phyloP scores from a whole-genome alignment of 2,329 filamentous ascomycete genomes.

The Alternaria viburni region DNA sequence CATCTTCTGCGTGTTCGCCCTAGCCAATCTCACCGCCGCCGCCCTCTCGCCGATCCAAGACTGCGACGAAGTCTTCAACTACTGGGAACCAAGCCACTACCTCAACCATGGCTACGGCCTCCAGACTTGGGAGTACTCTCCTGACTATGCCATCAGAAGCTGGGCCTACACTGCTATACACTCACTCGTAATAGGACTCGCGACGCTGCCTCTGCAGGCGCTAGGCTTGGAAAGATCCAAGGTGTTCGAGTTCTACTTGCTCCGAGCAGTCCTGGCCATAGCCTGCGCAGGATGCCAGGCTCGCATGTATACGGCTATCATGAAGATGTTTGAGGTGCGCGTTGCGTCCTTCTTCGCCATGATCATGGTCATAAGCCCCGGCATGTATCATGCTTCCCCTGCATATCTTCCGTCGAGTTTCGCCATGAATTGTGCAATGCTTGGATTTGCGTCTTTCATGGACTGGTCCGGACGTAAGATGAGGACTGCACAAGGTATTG shows the following conservation, averaged over 20 bases:
- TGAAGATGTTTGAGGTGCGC: constrained; percentile 76
- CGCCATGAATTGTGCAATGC: constrained; percentile 90
- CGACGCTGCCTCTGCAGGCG: constrained; percentile 58
- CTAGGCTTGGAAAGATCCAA: constrained; percentile 49
- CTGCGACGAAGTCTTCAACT: constrained; percentile 99
- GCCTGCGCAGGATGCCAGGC: constrained; percentile 83
- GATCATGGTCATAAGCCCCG: constrained; percentile 76
- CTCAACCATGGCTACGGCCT: constrained; percentile 89
- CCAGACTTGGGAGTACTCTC: constrained; percentile 99
- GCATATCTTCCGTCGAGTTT: constrained; percentile 93
- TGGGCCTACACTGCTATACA: constrained; percentile 90
- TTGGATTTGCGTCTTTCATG: constrained; percentile 88
- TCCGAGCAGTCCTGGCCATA: constrained; percentile 77
- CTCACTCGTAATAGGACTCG: constrained; percentile 71
- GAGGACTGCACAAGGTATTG: constrained; percentile 81
- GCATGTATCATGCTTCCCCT: constrained; percentile 90
- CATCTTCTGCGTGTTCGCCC: constrained; percentile 81
- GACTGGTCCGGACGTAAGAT: constrained; percentile 77
- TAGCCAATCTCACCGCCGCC: constrained; percentile 76
- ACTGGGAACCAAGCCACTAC: constrained; percentile 97
- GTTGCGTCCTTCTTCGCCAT: constrained; percentile 86
- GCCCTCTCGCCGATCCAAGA: constrained; percentile 91
- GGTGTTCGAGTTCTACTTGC: constrained; percentile 78
- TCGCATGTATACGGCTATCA: constrained; percentile 78
- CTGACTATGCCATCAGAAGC: constrained; percentile 90